A percentile compares a stretch with the other conserved stretches of the same genome.
Evolutionary conservation across 306 rosid genomes (phyloP).

Genomic region (Cucurbita pepo): DNA sequence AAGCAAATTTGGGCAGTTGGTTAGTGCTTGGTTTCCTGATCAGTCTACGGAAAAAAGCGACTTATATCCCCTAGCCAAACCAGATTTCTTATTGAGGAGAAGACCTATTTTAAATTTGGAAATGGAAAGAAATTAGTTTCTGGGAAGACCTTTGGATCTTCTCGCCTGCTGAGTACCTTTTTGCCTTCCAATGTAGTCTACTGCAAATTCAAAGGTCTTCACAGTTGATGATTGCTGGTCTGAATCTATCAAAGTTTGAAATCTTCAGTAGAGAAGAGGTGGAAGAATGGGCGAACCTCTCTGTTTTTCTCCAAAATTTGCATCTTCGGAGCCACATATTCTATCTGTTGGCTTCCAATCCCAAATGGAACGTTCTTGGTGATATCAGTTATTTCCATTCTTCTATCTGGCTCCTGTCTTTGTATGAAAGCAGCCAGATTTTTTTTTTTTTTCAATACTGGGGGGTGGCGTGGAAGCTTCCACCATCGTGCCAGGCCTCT

Average conservation of each 20-base stretch:
- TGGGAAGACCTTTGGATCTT: neutral
- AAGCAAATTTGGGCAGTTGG: neutral
- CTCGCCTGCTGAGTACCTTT: neutral
- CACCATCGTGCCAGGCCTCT: neutral
- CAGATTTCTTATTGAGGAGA: neutral
- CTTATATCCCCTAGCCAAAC: neutral
- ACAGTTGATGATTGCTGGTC: neutral
- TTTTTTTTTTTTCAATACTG: neutral
- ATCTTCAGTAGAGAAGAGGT: neutral
- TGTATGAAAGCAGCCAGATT: neutral
- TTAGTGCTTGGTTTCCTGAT: neutral
- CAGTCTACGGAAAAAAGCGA: neutral
- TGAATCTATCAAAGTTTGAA: neutral
- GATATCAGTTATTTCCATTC: neutral
- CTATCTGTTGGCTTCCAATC: neutral
- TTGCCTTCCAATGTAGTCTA: neutral
- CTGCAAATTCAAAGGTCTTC: neutral
- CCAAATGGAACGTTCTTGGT: neutral
- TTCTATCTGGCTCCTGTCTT: neutral
- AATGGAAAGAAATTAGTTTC: neutral
- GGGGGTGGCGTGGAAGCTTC: neutral
- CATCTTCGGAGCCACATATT: neutral
- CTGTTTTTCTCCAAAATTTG: neutral
- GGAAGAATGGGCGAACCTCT: neutral
- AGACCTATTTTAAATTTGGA: neutral